phyloP scores from a whole-genome alignment of 257 asterid genomes.

The Misopates orontium region DNA sequence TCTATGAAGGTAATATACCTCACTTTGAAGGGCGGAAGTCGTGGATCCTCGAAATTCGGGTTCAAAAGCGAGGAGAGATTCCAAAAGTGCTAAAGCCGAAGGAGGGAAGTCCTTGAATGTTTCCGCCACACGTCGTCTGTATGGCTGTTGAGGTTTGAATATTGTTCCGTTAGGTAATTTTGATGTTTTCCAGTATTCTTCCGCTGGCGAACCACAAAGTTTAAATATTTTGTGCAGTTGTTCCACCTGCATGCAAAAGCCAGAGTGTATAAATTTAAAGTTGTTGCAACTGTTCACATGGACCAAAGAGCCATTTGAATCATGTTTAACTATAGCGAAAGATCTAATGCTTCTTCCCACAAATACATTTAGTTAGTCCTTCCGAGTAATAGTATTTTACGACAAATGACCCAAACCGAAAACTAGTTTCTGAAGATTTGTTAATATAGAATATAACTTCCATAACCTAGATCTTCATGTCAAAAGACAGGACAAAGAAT shows the following conservation, averaged over 20 bases:
- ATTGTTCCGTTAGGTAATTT: conserved; percentile 93
- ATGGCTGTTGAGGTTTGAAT: conserved; percentile 95
- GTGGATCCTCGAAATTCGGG: conserved; percentile 94
- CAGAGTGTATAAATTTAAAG: too few relatives aligned
- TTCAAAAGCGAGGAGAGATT: conserved; percentile 75
- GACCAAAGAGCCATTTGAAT: too few relatives aligned
- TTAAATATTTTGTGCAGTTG: conserved; percentile 96
- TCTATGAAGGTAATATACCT: conserved; percentile 44
- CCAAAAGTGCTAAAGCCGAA: conserved; percentile 78
- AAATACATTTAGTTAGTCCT: too few relatives aligned
- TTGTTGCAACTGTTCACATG: too few relatives aligned
- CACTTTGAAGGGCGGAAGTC: conserved; percentile 80
- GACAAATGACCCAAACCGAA: background rate
- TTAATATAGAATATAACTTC: background rate
- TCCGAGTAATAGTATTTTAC: background rate
- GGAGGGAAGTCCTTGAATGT: conserved; percentile 83
- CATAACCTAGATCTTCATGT: too few relatives aligned
- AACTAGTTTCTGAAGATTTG: background rate
- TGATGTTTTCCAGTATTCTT: conserved; percentile 95
- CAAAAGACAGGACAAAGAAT: too few relatives aligned
- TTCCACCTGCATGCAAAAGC: conserved; percentile 63
- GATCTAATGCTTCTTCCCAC: too few relatives aligned
- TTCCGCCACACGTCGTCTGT: conserved; percentile 78
- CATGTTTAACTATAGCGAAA: too few relatives aligned
- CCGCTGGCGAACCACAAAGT: conserved; percentile 96